Base-by-base conservation (phyloP, 2,329 filamentous ascomycete species). In the Aspergillus niger region DNA sequence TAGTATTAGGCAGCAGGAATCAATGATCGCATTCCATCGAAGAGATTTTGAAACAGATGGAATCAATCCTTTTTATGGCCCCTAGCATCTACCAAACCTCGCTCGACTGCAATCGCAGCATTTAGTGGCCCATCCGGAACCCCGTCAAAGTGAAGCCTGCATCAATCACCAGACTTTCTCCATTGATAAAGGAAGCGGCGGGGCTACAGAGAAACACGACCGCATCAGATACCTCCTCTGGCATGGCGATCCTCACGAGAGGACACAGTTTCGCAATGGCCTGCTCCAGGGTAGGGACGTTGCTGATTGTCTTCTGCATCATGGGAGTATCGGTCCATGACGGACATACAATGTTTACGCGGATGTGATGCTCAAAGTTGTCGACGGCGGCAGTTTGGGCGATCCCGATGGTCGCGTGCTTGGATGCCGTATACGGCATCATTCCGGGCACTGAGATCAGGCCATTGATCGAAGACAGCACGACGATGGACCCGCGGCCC, bases 371-470 rank as follows among this genome's bases (percentile, higher is more conserved):
- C 48, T 61, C 54, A 0, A 83, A 81, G 67, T 86, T 85, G 63
- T 86, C 81, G 17, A 84, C 83, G 2, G 82, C 82, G 62, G 84
- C 83, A 0, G 81, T 75, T 7, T 79, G 74, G 0, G 84, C 86
- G 79, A 86, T 80, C 30, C 81, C 82, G 57, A 86, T 81, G 1
- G 86, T 79, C 0, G 83, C 84, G 15, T 83, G 80, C 63, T 86
- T 87, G 2, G 82, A 84, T 0, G 81, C 82, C 51, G 81, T 84
- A 62, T 86, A 86, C 0, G 82, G 77, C 13, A 82, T 81, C 82
- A 50, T 41, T 8, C 36, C 43, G 20, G 44, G 48, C 2, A 30
- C 17, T 0, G 52, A 44, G 8, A 32, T 39, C 2, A 13, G 20
- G 5, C 7, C 17, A 22, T 47, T 41, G 17, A 47, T n/a, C 50